Base-by-base conservation (phyloP, 1,284 basidiomycete species). In the Moesziomyces parantarcticus region DNA sequence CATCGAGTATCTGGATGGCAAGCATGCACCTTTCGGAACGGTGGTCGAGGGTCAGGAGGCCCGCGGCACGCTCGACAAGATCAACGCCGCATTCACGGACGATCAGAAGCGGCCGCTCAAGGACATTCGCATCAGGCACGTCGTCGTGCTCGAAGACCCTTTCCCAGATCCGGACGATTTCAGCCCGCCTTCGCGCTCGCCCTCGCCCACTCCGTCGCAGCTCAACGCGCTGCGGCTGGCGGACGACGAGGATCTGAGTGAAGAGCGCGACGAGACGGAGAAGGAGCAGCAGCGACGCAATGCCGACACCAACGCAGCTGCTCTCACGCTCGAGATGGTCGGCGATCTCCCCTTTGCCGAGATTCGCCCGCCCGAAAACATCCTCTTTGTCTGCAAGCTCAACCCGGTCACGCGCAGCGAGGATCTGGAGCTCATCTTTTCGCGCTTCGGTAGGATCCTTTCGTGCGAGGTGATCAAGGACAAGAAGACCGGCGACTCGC, bases 301-400 rank as follows among this genome's bases (percentile, higher is more conserved):
- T 82, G 91, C 91, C 60, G 94, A 94, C 0, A 95, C 96, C 0
- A 89, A 89, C 2, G 94, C 95, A 0, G 94, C 94, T 41, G 97
- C 96, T 0, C 86, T 99, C 14, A 99, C 97, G 2, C 89, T 99
- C 50, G 97, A 99, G 84, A 99, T 99, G 94, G 96, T 99, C 62
- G 96, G 96, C 48, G 97, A 99, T 84, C 87, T 99, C 54, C 97
- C 97, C 0, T 98, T 99, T 81, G 97, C 96, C 20, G 96, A 97
- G 79, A 93, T 99, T 43, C 89, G 94, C 43, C 97, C 97, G 0
- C 96, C 96, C 0, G 96, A 99, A 85, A 99, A 99, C 85, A 94
- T 99, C 42, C 86, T 99, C 14, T 99, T 99, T 84, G 95, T 99
- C 20, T 98, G 96, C 90, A 98, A 99, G 84, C 88, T 99, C 73